Base-by-base conservation (phyloP, 805 yeast genomes). In the Candida awuae region DNA sequence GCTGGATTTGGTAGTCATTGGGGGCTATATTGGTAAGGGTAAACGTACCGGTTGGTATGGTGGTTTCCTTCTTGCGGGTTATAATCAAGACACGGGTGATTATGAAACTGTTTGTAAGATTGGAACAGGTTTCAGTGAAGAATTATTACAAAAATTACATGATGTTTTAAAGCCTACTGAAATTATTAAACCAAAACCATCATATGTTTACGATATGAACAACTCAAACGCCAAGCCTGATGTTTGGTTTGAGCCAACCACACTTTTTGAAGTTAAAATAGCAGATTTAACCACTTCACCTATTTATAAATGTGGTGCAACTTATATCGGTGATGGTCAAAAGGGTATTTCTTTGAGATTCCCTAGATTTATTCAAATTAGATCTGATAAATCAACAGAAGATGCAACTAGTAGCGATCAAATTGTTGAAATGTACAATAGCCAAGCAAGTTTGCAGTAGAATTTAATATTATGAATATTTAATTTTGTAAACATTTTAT, bases 71-170 rank as follows among this genome's bases (percentile, higher is more conserved):
- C 66, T 92, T 36, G 97, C 95, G 0, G 81, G 94, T 22, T 90
- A 86, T 55, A 92, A 92, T 53, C 78, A 77, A 40, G 96, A 90
- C 42, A 74, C 86, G 0, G 97, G 94, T 17, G 97, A 88, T 53
- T 86, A 74, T 56, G 97, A 92, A 59, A 84, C 97, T 0, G 81
- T 94, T 30, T 92, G 98, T 65, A 92, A 92, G 58, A 88, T 94
- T 39, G 98, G 98, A 34, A 92, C 98, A 1, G 98, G 98, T 0
- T 92, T 92, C 55, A 75, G 87, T 29, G 98, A 92, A 48, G 97
- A 81, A 47, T 72, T 78, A 53, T 67, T 92, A 41, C 75, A 75
- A 26, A 62, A 61, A 20, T 58, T 92, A 23, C 68, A 79, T 51
- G 72, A 70, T 19, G 67, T 67, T 35, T 67, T 92, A 42, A 75